Conservation (phyloP, 257 asterid species). For the Nicotiana noctiflora region DNA sequence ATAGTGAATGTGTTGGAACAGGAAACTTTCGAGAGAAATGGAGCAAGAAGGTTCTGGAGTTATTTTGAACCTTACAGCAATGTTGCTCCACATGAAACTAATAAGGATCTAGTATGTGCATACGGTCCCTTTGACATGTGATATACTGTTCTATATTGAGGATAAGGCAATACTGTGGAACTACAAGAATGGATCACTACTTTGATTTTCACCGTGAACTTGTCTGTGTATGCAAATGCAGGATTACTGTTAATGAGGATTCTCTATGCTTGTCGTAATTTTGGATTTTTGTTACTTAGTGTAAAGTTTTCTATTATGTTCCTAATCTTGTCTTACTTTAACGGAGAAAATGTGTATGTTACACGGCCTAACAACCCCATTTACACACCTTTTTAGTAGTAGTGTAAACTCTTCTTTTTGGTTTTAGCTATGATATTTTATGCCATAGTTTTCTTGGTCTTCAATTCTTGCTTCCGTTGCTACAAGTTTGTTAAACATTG, state of each 20-base stretch:
- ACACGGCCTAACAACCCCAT: background rate
- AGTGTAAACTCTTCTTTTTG: background rate
- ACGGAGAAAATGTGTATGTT: background rate
- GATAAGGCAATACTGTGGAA: background rate
- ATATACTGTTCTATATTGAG: background rate
- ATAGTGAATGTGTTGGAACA: conserved; percentile 27
- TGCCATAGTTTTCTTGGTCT: background rate
- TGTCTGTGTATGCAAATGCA: background rate
- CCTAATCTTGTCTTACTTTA: background rate
- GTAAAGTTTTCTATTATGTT: background rate
- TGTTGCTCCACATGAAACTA: conserved; percentile 35
- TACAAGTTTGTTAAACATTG: background rate
- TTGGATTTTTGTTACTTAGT: background rate
- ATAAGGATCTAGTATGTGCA: conserved; percentile 43
- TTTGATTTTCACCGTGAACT: background rate
- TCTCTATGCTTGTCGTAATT: background rate
- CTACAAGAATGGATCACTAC: background rate
- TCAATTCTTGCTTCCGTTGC: background rate
- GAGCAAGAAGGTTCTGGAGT: conserved; percentile 76
- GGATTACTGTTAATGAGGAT: background rate
- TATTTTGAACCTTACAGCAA: conserved; percentile 58
- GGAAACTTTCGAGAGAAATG: conserved; percentile 67
- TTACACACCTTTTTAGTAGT: background rate
- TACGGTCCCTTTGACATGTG: background rate
- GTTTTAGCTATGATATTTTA: background rate